Conservation (phyloP, 495 filamentous ascomycete species). For the Lasiosphaeria ovina region DNA sequence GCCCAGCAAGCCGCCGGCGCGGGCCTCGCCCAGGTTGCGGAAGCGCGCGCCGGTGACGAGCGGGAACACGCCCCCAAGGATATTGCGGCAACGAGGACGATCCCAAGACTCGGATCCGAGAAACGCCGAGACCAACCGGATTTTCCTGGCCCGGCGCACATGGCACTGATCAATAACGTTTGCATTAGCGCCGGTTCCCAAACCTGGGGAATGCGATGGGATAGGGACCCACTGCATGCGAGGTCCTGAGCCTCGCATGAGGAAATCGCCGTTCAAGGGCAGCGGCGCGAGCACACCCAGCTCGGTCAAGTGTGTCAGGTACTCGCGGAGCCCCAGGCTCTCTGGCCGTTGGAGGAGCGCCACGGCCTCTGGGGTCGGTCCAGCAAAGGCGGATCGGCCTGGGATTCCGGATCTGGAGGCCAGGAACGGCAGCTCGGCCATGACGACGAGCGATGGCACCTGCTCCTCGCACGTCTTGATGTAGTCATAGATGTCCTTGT, state of each 20-base stretch:
- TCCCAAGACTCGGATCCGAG: background rate
- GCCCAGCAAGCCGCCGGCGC: conserved; percentile 74
- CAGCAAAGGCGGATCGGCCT: conserved; percentile 38
- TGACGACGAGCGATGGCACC: conserved; percentile 49
- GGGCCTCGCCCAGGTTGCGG: conserved; percentile 63
- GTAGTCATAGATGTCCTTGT: conserved; percentile 51
- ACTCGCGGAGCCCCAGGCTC: conserved; percentile 77
- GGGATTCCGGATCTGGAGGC: conserved; percentile 59
- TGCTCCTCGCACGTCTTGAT: conserved; percentile 38
- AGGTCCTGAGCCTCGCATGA: conserved; percentile 38
- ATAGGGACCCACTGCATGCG: conserved; percentile 25
- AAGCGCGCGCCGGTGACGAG: conserved; percentile 73
- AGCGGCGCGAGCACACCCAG: conserved; percentile 63
- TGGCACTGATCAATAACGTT: conserved; percentile 18
- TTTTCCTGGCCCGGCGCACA: conserved; percentile 26
- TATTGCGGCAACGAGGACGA: conserved; percentile 61
- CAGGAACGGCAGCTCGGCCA: conserved; percentile 82
- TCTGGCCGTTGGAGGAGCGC: conserved; percentile 67
- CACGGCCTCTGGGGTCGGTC: conserved; percentile 57
- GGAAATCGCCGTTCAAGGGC: conserved; percentile 59
- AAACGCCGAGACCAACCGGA: conserved; percentile 15
- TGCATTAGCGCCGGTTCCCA: background rate
- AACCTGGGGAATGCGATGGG: background rate
- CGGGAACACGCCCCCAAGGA: conserved; percentile 81
- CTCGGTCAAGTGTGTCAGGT: conserved; percentile 66